These are phyloP conservation scores for Rhytidiadelphus loreus DNA, from an alignment of 225 moss, liverwort and hornwort genomes.

Conservation along the genomic window DNA sequence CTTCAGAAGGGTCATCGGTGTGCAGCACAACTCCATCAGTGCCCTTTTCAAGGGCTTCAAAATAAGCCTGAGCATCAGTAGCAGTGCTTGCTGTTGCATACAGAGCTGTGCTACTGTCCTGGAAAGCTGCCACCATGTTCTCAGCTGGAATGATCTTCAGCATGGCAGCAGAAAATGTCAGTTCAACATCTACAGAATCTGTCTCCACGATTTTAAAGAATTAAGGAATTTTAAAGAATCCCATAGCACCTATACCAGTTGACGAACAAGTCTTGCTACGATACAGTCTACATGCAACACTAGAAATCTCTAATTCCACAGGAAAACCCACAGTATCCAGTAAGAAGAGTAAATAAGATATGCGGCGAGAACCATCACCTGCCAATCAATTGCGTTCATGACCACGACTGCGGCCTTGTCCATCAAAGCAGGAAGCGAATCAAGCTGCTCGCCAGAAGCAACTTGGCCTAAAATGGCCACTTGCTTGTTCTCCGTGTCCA, in stretches of 20 bases:
- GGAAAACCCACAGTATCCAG: not conserved
- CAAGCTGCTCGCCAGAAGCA: constrained; percentile 63
- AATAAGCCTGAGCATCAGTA: constrained; percentile 58
- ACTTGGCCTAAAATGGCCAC: constrained; percentile 66
- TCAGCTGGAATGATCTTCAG: constrained; percentile 71
- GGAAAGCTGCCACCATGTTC: constrained; percentile 88
- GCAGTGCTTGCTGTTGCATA: constrained; percentile 75
- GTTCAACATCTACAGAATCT: not conserved
- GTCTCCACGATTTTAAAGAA: not conserved
- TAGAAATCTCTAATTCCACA: not conserved
- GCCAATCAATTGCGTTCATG: constrained; percentile 87
- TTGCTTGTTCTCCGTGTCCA: constrained; percentile 41
- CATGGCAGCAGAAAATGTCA: not conserved
- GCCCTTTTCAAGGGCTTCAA: constrained; percentile 84
- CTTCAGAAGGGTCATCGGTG: constrained; percentile 72
- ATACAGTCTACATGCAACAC: not conserved
- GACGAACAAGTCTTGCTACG: not conserved
- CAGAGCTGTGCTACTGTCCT: constrained; percentile 54
- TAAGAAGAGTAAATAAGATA: not conserved
- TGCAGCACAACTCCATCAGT: constrained; percentile 80
- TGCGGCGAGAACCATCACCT: constrained; percentile 23
- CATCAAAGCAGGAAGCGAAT: constrained; percentile 52
- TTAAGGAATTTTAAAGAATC: too few species aligned
- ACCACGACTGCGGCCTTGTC: constrained; percentile 63
- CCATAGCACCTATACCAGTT: not conserved